phyloP scores from a whole-genome alignment of 441 rosid genomes.

The Manihot esculenta region DNA sequence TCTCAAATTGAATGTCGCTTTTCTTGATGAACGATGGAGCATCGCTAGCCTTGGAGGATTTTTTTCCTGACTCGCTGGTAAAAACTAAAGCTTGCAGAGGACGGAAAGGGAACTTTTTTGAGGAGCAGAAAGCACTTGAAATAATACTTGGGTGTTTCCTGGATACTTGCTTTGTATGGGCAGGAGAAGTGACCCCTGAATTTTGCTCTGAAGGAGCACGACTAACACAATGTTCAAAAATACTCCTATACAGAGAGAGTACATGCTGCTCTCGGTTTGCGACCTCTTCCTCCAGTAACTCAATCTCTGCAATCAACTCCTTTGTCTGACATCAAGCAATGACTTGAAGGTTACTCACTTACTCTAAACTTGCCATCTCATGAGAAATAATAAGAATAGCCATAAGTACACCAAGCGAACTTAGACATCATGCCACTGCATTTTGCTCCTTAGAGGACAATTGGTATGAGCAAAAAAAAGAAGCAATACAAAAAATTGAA shows the following conservation, averaged over 20 bases:
- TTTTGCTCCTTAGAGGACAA: not conserved
- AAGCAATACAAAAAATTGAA: not conserved
- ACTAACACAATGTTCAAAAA: slow-evolving; percentile 62
- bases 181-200: slow-evolving; percentile 68
- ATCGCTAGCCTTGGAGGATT: slow-evolving; percentile 39
- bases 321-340: slow-evolving; percentile 47
- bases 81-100: slow-evolving; percentile 58
- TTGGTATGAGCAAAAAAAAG: not conserved
- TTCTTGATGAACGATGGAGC: slow-evolving; percentile 35
- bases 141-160: slow-evolving; percentile 79
- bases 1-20: slow-evolving; percentile 34
- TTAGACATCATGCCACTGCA: not conserved
- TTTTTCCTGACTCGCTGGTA: slow-evolving; percentile 40
- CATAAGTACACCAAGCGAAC: not conserved
- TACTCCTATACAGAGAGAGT: slow-evolving; percentile 68
- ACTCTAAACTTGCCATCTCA: not conserved
- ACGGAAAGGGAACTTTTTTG: slow-evolving; percentile 55
- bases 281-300: slow-evolving; percentile 79
- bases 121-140: slow-evolving; percentile 82
- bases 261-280: slow-evolving; percentile 76
- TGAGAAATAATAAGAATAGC: not conserved
- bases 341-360: slow-evolving; percentile 18
- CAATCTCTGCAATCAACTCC: slow-evolving; percentile 80
- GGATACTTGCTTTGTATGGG: slow-evolving; percentile 52
- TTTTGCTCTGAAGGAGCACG: slow-evolving; percentile 55